Evolutionary conservation across 345 rosid genomes (phyloP).

Genomic region (Salix caprea): DNA sequence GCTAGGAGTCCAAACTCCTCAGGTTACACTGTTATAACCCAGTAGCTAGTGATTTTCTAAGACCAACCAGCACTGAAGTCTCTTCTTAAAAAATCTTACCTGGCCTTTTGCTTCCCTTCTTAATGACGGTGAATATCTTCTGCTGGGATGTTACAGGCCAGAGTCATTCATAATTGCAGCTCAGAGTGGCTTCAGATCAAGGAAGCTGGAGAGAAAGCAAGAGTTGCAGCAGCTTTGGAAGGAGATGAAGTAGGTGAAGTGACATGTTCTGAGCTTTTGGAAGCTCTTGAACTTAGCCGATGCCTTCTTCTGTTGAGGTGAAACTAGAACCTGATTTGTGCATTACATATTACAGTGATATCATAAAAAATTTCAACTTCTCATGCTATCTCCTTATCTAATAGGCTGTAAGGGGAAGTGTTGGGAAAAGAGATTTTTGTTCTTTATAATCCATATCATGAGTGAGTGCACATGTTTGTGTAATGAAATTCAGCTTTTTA

Average conservation of each 20-base stretch:
- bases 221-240: constrained; percentile 58
- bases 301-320: constrained; percentile 97
- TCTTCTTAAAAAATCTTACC: not conserved
- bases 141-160: constrained; percentile 50
- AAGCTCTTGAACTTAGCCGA: constrained; percentile 97
- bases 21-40: constrained; percentile 44
- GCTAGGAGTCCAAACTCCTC: constrained; percentile 89
- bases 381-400: not conserved
- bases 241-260: constrained; percentile 87
- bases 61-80: not conserved
- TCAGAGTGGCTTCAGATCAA: constrained; percentile 84
- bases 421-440: not conserved
- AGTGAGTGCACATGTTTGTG: not conserved
- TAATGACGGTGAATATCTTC: constrained; percentile 6
- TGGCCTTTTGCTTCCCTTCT: not conserved
- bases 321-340: constrained; percentile 9
- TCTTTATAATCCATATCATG: not conserved
- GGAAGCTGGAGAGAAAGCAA: constrained; percentile 92
- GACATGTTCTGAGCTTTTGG: constrained; percentile 92
- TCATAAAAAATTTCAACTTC: not conserved
- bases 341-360: not conserved
- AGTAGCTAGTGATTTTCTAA: constrained; percentile 4
- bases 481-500: not conserved
- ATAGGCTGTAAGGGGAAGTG: not conserved
- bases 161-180: constrained; percentile 84